Percentiles rank a stretch among this genome's conserved stretches.
Conservation (phyloP, 805 yeast species). For the Nakazawaea holstii region DNA sequence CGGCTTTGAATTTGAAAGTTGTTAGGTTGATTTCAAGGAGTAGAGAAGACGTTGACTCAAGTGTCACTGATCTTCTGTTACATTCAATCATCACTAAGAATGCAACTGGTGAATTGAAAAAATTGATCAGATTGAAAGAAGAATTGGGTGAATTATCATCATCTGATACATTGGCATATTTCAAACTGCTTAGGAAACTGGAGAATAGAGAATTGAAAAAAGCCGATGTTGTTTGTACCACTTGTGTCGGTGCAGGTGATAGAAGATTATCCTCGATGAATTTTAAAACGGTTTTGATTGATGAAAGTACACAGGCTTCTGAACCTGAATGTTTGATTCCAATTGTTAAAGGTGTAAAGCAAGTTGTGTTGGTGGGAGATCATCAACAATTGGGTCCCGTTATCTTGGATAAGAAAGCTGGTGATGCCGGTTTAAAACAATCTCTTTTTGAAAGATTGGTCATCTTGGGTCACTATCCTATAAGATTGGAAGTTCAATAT, state of each 20-base stretch:
- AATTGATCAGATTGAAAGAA: slow-evolving; percentile 50
- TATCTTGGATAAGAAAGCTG: slow-evolving; percentile 72
- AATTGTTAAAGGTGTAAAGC: slow-evolving; percentile 82
- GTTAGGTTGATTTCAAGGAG: slow-evolving; percentile 72
- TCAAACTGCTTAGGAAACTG: slow-evolving; percentile 33
- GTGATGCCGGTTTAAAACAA: slow-evolving; percentile 80
- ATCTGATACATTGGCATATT: slow-evolving; percentile 43
- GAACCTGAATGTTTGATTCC: slow-evolving; percentile 93
- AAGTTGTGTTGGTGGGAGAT: slow-evolving; percentile 85
- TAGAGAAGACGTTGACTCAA: slow-evolving; percentile 74
- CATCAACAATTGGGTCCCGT: slow-evolving; percentile 96
- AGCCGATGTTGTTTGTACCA: slow-evolving; percentile 81
- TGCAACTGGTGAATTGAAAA: slow-evolving; percentile 54
- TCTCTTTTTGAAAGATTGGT: slow-evolving; percentile 86
- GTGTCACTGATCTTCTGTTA: slow-evolving; percentile 48
- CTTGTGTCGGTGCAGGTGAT: slow-evolving; percentile 93
- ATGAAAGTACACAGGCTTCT: slow-evolving; percentile 90
- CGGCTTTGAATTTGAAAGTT: slow-evolving; percentile 67
- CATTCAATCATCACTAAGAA: slow-evolving; percentile 42
- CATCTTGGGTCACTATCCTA: slow-evolving; percentile 76
- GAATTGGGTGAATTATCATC: slow-evolving; percentile 65
- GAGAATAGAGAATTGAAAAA: slow-evolving; percentile 46
- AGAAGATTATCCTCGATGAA: slow-evolving; percentile 44
- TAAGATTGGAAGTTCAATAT: slow-evolving; percentile 85
- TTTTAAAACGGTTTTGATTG: slow-evolving; percentile 80